Percentiles rank a stretch among this genome's conserved stretches.
Conservation (phyloP, 2,329 filamentous ascomycete species). For the Alternaria viburni region DNA sequence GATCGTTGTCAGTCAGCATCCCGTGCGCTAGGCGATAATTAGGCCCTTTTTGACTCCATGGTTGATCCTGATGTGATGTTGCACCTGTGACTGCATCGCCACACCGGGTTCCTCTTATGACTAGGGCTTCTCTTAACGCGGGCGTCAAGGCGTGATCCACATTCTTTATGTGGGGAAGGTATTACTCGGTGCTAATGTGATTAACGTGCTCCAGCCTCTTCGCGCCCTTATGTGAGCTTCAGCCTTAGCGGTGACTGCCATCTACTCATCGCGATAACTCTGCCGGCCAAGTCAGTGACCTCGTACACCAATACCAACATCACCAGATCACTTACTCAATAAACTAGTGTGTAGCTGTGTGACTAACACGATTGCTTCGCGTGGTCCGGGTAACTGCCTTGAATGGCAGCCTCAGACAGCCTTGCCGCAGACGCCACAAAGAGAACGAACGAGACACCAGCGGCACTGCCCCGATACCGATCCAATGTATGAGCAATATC, state of each 20-base stretch:
- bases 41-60: neutral
- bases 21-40: neutral
- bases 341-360: neutral
- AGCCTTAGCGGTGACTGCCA: slow-evolving; percentile 1
- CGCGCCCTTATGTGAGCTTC: neutral
- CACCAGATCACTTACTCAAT: neutral
- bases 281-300: neutral
- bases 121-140: neutral
- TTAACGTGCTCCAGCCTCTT: neutral
- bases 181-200: neutral
- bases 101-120: neutral
- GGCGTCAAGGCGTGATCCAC: neutral
- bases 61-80: neutral
- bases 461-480: neutral
- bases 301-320: neutral
- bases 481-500: neutral
- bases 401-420: slow-evolving; percentile 4
- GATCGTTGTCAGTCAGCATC: neutral
- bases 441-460: neutral
- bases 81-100: neutral
- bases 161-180: neutral
- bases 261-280: neutral
- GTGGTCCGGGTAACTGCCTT: neutral
- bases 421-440: slow-evolving; percentile 1
- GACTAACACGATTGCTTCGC: neutral